Evolutionary conservation across 2,329 filamentous ascomycete species (phyloP).

Genomic region (Fusarium armeniacum): DNA sequence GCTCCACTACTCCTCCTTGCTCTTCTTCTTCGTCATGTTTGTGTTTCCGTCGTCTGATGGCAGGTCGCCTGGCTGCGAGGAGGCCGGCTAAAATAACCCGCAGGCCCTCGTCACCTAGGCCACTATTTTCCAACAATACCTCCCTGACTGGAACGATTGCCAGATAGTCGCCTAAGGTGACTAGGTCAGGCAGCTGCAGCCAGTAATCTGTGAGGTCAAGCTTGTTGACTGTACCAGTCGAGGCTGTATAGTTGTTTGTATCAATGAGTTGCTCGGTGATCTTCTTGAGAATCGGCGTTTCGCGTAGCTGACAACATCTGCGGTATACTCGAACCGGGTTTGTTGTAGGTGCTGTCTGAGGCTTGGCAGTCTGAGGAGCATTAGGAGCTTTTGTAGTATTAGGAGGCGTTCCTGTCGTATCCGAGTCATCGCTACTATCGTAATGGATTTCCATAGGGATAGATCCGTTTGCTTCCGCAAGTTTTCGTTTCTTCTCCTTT

Average conservation of each 20-base stretch:
- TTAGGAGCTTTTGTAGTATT: conserved; percentile 14
- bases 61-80: conserved; percentile 80
- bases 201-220: conserved; percentile 88
- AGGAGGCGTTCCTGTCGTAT: conserved; percentile 40
- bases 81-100: conserved; percentile 89
- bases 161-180: conserved; percentile 93
- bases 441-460: conserved; percentile 86
- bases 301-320: conserved; percentile 91
- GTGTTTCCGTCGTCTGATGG: conserved; percentile 66
- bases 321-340: conserved; percentile 94
- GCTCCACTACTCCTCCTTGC: conserved; percentile 83
- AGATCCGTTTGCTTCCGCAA: conserved; percentile 88
- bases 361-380: conserved; percentile 45
- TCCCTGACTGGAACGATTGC: conserved; percentile 93
- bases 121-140: conserved; percentile 87
- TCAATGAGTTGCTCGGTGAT: conserved; percentile 89
- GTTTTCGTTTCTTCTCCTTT: conserved; percentile 87
- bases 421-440: conserved; percentile 74
- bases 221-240: conserved; percentile 82
- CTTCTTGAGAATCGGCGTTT: conserved; percentile 91
- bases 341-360: conserved; percentile 75
- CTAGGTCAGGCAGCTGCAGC: conserved; percentile 84
- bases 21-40: conserved; percentile 60
- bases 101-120: conserved; percentile 87
- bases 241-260: conserved; percentile 73